Evolutionary conservation across 352 stramenopile genomes (phyloP).

Genomic region (Pythium folliculosum): DNA sequence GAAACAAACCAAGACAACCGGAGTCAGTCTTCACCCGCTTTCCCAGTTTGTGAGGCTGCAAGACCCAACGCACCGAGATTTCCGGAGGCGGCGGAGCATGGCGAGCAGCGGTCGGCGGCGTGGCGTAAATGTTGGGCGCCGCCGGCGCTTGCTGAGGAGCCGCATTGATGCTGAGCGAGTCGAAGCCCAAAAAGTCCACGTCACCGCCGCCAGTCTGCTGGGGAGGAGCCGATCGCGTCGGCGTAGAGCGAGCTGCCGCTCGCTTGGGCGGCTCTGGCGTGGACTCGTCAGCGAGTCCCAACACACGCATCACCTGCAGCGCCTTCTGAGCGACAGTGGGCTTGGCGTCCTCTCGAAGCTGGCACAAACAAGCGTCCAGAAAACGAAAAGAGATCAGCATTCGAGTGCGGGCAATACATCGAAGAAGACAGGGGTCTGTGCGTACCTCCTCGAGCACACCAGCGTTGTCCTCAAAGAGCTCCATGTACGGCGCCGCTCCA

Average conservation of each 20-base stretch:
- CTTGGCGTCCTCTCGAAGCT: conserved; percentile 77
- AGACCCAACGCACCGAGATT: conserved; percentile 50
- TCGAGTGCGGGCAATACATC: not conserved
- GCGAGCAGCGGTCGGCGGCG: conserved; percentile 12
- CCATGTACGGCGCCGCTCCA: conserved; percentile 59
- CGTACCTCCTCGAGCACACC: conserved; percentile 76
- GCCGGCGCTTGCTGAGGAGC: conserved; percentile 13
- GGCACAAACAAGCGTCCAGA: not conserved
- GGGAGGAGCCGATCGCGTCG: conserved; percentile 18
- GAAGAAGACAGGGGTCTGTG: not conserved
- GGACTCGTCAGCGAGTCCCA: conserved; percentile 65
- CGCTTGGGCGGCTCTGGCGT: conserved; percentile 28
- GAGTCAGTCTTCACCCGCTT: not conserved
- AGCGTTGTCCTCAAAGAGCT: conserved; percentile 84
- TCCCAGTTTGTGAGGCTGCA: not conserved
- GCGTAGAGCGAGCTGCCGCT: conserved; percentile 9
- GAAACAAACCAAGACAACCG: not conserved
- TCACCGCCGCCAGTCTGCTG: conserved; percentile 34
- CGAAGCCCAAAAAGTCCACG: conserved; percentile 82
- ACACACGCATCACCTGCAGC: conserved; percentile 60
- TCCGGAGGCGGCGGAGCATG: conserved; percentile 36
- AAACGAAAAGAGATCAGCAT: not conserved
- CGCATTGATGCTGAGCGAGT: conserved; percentile 49
- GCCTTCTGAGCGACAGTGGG: conserved; percentile 78
- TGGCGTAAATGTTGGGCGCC: conserved; percentile 27